These are phyloP conservation scores for Ceratobasidium sp. DNA, from an alignment of 1,284 basidiomycete genomes.

Conservation along the genomic window DNA sequence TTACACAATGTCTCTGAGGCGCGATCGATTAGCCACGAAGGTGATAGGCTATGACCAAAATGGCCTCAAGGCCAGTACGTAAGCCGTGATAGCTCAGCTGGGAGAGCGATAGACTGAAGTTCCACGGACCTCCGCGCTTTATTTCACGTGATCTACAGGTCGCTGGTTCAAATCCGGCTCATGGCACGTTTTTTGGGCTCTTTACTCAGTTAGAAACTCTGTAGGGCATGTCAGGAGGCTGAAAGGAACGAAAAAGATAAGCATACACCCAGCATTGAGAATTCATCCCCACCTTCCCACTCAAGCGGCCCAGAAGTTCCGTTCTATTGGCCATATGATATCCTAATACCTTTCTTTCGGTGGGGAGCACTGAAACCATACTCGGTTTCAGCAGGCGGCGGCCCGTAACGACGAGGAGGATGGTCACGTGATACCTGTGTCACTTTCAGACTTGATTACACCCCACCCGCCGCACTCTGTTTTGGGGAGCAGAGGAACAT, in stretches of 20 bases:
- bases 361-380: too few relatives aligned
- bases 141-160: constrained; percentile 23
- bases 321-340: background rate
- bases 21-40: too few relatives aligned
- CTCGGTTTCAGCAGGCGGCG: too few relatives aligned
- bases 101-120: constrained; percentile 43
- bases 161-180: constrained; percentile 37
- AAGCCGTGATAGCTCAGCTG: constrained; percentile 41
- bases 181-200: constrained; percentile 17
- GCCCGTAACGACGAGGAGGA: too few relatives aligned
- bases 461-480: too few relatives aligned
- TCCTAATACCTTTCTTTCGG: too few relatives aligned
- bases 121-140: too few relatives aligned
- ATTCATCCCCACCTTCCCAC: background rate
- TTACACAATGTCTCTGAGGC: too few relatives aligned
- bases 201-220: background rate
- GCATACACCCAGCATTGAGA: background rate
- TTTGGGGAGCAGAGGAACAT: too few relatives aligned
- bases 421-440: too few relatives aligned
- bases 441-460: too few relatives aligned
- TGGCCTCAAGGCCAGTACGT: too few relatives aligned
- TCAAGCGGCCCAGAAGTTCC: background rate
- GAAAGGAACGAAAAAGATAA: background rate
- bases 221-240: background rate
- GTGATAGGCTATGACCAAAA: background rate